phyloP scores from a whole-genome alignment of 2,329 filamentous ascomycete genomes.

The Lasiodiplodia sp. region DNA sequence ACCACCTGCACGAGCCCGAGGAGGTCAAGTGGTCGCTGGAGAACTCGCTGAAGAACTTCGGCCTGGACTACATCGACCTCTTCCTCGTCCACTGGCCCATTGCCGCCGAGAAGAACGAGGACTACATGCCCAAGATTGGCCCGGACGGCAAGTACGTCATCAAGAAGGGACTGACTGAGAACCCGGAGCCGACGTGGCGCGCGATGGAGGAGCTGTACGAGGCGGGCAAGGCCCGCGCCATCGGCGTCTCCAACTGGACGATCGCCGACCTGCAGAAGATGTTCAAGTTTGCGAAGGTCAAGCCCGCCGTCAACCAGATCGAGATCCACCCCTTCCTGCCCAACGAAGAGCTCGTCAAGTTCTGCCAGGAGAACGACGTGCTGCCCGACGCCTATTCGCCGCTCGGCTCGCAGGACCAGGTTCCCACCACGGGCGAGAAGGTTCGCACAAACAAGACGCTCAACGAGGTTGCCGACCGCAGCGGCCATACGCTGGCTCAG shows the following conservation, averaged over 20 bases:
- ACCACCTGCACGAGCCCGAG: conserved; percentile 62
- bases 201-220: conserved; percentile 69
- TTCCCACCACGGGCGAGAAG: conserved; percentile 72
- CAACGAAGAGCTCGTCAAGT: conserved; percentile 65
- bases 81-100: conserved; percentile 72
- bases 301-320: conserved; percentile 76
- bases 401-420: conserved; percentile 73
- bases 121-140: conserved; percentile 63
- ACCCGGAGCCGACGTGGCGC: conserved; percentile 71
- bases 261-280: conserved; percentile 72
- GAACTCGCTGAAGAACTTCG: conserved; percentile 69
- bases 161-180: conserved; percentile 71
- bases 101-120: conserved; percentile 59
- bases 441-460: conserved; percentile 72
- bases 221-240: conserved; percentile 68
- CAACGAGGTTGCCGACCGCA: conserved; percentile 72
- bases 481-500: conserved; percentile 79
- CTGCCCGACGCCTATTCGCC: conserved; percentile 71
- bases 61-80: conserved; percentile 70
- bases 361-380: conserved; percentile 66
- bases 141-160: conserved; percentile 65
- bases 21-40: conserved; percentile 66
- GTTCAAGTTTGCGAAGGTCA: conserved; percentile 68
- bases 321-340: conserved; percentile 79
- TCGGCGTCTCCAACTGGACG: conserved; percentile 78